phyloP scores from a whole-genome alignment of 2,329 filamentous ascomycete species.

The Penicillium brevicompactum region DNA sequence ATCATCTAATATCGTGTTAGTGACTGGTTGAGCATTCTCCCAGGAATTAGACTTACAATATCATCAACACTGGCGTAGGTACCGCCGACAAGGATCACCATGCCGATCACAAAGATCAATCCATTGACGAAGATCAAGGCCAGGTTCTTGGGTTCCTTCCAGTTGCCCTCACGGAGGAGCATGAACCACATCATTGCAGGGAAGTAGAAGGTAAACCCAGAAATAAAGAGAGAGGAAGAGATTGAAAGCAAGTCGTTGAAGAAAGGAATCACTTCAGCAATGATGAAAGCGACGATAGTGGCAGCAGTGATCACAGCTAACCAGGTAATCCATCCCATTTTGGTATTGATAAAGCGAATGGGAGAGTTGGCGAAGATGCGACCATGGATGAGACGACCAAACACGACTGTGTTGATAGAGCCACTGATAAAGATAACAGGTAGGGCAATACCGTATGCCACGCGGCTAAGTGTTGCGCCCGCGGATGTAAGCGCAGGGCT shows the following conservation, averaged over 20 bases:
- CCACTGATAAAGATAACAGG: conserved; percentile 39
- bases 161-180: conserved; percentile 27
- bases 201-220: conserved; percentile 81
- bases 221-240: conserved; percentile 71
- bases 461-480: conserved; percentile 26
- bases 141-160: conserved; percentile 43
- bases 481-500: conserved; percentile 35
- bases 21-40: background rate
- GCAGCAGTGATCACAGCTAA: conserved; percentile 45
- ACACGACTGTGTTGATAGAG: conserved; percentile 36
- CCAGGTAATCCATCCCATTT: conserved; percentile 38
- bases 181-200: conserved; percentile 47
- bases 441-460: conserved; percentile 35
- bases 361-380: conserved; percentile 33
- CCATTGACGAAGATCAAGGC: conserved; percentile 64
- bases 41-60: conserved; percentile 31
- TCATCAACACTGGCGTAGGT: conserved; percentile 66
- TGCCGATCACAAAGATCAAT: conserved; percentile 68
- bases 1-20: conserved; percentile 50
- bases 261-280: conserved; percentile 82
- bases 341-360: conserved; percentile 38
- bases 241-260: conserved; percentile 64
- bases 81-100: conserved; percentile 74
- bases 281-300: conserved; percentile 81
- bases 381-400: conserved; percentile 36